Percentiles rank a stretch among this genome's conserved stretches.
Evolutionary conservation across 129 eudicot genomes (phyloP).

Genomic region (Cynara cardunculus): DNA sequence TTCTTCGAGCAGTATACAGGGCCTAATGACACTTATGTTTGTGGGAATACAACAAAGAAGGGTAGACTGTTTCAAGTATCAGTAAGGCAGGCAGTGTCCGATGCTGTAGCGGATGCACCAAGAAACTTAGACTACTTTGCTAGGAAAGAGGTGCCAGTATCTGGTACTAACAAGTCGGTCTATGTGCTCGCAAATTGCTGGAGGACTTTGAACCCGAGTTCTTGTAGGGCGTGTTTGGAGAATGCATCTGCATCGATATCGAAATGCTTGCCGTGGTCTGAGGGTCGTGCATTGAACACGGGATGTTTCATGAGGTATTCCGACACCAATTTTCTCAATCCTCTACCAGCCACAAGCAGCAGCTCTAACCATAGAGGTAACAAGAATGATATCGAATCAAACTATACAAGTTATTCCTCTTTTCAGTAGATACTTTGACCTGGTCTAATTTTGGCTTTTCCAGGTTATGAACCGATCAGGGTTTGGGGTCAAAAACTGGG

Average conservation of each 20-base stretch:
- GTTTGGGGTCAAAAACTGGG: neutral
- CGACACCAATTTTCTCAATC: constrained; percentile 57
- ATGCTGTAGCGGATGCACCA: constrained; percentile 40
- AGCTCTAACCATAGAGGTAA: constrained; percentile 50
- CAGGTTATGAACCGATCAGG: neutral
- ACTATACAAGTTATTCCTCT: neutral
- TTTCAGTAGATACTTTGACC: neutral
- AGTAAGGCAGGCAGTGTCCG: constrained; percentile 42
- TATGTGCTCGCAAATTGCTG: constrained; percentile 66
- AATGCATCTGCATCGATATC: constrained; percentile 44
- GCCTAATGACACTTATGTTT: constrained; percentile 39
- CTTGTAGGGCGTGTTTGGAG: constrained; percentile 54
- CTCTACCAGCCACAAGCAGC: constrained; percentile 10
- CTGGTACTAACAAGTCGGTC: constrained; percentile 32
- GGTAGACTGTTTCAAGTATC: constrained; percentile 26
- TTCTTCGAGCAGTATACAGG: constrained; percentile 51
- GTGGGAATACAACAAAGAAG: constrained; percentile 52
- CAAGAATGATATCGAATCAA: neutral
- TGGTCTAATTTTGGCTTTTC: neutral
- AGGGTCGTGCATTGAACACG: constrained; percentile 55
- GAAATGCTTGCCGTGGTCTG: constrained; percentile 59
- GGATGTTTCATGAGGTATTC: constrained; percentile 80
- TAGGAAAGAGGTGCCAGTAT: constrained; percentile 21
- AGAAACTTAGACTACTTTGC: constrained; percentile 28
- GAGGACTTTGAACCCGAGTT: constrained; percentile 47